Percentiles rank a stretch among this genome's conserved stretches.
phyloP scores from a whole-genome alignment of 2,329 filamentous ascomycete genomes.

The Xylariaceae sp. region DNA sequence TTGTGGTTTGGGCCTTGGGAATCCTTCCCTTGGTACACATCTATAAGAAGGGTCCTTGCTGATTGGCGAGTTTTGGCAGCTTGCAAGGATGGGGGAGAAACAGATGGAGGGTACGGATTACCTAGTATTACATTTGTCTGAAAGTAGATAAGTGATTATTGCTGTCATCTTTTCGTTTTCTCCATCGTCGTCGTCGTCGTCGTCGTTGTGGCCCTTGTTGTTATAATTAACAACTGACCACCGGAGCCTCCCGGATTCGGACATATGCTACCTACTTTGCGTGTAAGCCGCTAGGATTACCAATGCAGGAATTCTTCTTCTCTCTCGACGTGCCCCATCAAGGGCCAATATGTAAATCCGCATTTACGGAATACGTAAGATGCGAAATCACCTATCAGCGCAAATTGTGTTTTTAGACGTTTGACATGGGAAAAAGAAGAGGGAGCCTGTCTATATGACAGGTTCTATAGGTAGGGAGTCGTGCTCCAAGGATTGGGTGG shows the following conservation, averaged over 20 bases:
- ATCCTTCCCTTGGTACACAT: slow-evolving; percentile 8
- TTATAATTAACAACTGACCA: neutral
- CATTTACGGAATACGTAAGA: neutral
- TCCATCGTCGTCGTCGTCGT: neutral
- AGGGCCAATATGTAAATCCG: neutral
- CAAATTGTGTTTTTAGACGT: neutral
- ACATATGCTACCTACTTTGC: neutral
- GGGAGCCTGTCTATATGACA: neutral
- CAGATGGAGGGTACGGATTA: neutral
- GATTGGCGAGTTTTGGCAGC: slow-evolving; percentile 11
- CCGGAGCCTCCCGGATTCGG: neutral
- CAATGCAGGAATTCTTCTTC: neutral
- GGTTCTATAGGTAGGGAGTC: neutral
- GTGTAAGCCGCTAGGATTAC: neutral
- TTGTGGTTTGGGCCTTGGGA: slow-evolving; percentile 6
- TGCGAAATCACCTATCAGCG: neutral
- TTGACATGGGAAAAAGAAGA: neutral
- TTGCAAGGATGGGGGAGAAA: slow-evolving; percentile 5
- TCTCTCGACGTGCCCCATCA: neutral
- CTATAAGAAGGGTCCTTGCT: slow-evolving; percentile 4
- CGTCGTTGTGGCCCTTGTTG: neutral
- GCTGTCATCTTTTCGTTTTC: too few species aligned
- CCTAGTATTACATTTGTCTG: too few species aligned
- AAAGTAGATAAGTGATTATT: too few species aligned
- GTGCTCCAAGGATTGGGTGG: too few species aligned